A percentile compares a stretch with the other conserved stretches of the same genome.
Evolutionary conservation across 371 early-diverging fungal genomes (phyloP).

Genomic region (Mucor circinelloides): DNA sequence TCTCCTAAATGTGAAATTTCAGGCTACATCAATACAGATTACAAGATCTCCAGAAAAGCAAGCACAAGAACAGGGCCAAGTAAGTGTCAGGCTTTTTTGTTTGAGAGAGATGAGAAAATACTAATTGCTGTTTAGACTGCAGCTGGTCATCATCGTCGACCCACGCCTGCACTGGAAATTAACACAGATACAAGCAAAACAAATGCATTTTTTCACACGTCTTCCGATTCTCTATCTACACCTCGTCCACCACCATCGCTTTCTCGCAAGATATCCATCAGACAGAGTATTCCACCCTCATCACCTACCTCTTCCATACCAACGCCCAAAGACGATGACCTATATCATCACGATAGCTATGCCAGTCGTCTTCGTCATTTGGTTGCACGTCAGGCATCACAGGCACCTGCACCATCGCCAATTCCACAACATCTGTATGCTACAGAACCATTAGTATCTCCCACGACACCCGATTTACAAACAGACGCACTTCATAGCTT

Average conservation of each 20-base stretch:
- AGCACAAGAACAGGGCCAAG: background rate
- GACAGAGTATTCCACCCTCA: conserved; percentile 4
- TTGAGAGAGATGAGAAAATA: background rate
- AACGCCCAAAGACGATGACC: background rate
- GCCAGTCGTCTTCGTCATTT: conserved; percentile 37
- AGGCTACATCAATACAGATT: background rate
- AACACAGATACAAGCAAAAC: conserved; percentile 40
- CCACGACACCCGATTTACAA: conserved; percentile 9
- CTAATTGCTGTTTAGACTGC: background rate
- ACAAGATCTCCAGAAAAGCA: background rate
- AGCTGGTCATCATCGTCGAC: conserved; percentile 34
- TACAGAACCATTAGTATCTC: conserved; percentile 2
- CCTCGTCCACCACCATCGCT: conserved; percentile 48
- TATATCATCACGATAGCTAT: conserved; percentile 21
- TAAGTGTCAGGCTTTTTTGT: background rate
- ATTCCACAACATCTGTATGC: conserved; percentile 36
- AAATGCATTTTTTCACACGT: conserved; percentile 40
- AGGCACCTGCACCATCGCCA: conserved; percentile 33
- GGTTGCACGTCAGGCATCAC: conserved; percentile 30
- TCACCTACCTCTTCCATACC: conserved; percentile 13
- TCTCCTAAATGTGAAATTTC: background rate
- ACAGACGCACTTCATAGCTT: conserved; percentile 36
- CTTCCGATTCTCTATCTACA: conserved; percentile 14
- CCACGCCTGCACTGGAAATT: conserved; percentile 41
- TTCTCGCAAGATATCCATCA: conserved; percentile 28